Evolutionary conservation across 2,329 filamentous ascomycete genomes (phyloP).

Genomic region (Aureobasidium zeae): DNA sequence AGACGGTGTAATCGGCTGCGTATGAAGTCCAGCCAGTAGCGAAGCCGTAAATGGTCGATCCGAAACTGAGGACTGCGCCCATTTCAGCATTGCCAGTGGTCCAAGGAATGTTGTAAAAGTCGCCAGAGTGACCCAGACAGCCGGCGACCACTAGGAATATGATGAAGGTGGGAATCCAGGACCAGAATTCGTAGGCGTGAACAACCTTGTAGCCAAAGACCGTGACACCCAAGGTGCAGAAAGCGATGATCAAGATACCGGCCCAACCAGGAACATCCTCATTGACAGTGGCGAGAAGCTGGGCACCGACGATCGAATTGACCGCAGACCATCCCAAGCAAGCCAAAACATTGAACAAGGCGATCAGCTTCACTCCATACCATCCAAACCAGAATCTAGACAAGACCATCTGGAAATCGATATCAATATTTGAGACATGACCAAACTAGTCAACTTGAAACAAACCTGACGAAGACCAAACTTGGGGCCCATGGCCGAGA

Average conservation of each 20-base stretch:
- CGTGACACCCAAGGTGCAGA: conserved; percentile 59
- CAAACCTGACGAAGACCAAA: conserved; percentile 60
- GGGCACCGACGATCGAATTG: conserved; percentile 71
- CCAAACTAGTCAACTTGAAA: not conserved
- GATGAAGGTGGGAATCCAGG: conserved; percentile 63
- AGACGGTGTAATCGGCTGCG: conserved; percentile 72
- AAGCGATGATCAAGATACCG: conserved; percentile 64
- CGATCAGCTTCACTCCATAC: conserved; percentile 56
- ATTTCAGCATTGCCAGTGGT: conserved; percentile 49
- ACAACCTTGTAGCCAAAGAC: conserved; percentile 68
- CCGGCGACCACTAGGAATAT: conserved; percentile 65
- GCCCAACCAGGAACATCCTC: conserved; percentile 58
- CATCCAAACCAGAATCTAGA: conserved; percentile 58
- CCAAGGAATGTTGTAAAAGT: conserved; percentile 56
- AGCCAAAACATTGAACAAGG: conserved; percentile 60
- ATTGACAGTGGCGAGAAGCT: conserved; percentile 68
- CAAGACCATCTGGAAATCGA: conserved; percentile 18
- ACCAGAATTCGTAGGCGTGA: conserved; percentile 66
- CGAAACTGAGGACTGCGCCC: conserved; percentile 55
- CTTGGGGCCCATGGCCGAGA: conserved; percentile 64
- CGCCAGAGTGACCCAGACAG: conserved; percentile 56
- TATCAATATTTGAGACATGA: not conserved
- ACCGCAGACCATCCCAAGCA: conserved; percentile 68
- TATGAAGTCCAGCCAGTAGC: conserved; percentile 65
- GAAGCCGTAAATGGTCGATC: conserved; percentile 58